Base-by-base conservation (phyloP, 768 basidiomycete species). In the Mycena vulgaris region DNA sequence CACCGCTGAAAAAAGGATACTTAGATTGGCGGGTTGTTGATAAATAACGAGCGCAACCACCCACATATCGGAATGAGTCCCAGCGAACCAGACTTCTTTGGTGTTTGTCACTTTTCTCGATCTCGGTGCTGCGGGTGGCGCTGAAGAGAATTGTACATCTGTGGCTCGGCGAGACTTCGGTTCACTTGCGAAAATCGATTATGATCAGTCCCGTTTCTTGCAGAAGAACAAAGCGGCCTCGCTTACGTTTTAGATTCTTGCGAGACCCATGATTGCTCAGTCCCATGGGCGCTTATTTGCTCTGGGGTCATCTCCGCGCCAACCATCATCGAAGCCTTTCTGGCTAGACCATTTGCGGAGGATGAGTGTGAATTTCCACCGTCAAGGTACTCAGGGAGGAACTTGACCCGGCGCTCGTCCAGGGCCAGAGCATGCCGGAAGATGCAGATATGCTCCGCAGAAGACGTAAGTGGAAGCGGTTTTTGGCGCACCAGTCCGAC, bases 51-150 rank as follows among this genome's bases (percentile, higher is more conserved):
- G n/a, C n/a, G n/a, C n/a, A n/a, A n/a, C n/a, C n/a, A n/a, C 45
- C 30, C 33, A 58, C 64, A 65, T 65, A 35, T 65, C 63, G 23
- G 63, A 65, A 49, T 65, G 63, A n/a, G n/a, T n/a, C n/a, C n/a
- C n/a, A n/a, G n/a, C n/a, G n/a, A n/a, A n/a, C n/a, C n/a, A n/a
- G n/a, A n/a, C n/a, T n/a, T n/a, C n/a, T n/a, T n/a, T n/a, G n/a
- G n/a, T n/a, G n/a, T n/a, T n/a, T n/a, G n/a, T n/a, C n/a, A n/a
- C n/a, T n/a, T n/a, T n/a, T n/a, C n/a, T n/a, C n/a, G n/a, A n/a
- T n/a, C n/a, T n/a, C n/a, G n/a, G n/a, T n/a, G n/a, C n/a, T n/a
- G n/a, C n/a, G n/a, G n/a, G n/a, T n/a, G n/a, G n/a, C n/a, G n/a
- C n/a, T n/a, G n/a, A n/a, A n/a, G n/a, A n/a, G n/a, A n/a, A n/a